Conservation (phyloP, 2,329 filamentous ascomycete genomes). For the Mollisiaceae sp. region DNA sequence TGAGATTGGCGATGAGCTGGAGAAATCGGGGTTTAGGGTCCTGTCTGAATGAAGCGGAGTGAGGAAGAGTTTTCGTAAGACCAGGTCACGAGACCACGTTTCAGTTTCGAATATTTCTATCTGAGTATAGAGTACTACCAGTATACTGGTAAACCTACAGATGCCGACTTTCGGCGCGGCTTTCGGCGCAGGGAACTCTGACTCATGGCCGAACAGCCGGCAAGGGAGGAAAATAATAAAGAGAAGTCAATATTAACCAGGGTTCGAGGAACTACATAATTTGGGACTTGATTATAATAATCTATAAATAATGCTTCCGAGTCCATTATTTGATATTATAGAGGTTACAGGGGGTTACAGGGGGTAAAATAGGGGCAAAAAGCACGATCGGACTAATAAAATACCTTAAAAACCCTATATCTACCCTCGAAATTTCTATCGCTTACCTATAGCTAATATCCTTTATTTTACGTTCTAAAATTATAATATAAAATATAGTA, state of each 20-base stretch:
- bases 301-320: too few relatives aligned
- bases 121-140: background rate
- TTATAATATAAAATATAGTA: too few relatives aligned
- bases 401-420: too few relatives aligned
- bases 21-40: slow-evolving; percentile 30
- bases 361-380: too few relatives aligned
- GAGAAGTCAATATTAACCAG: background rate
- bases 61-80: background rate
- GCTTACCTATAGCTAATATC: too few relatives aligned
- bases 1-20: slow-evolving; percentile 18
- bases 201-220: background rate
- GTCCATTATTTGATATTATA: too few relatives aligned
- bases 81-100: background rate
- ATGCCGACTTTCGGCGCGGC: background rate
- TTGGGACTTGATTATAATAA: too few relatives aligned
- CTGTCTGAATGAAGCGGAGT: slow-evolving; percentile 11
- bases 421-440: too few relatives aligned
- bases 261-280: too few relatives aligned
- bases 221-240: background rate
- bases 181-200: background rate
- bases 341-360: too few relatives aligned
- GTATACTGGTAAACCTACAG: background rate
- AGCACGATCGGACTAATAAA: too few relatives aligned
- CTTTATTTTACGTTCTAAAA: too few relatives aligned
- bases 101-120: background rate